Evolutionary conservation across 257 asterid genomes (phyloP).

Genomic region (Eustoma russellianum): DNA sequence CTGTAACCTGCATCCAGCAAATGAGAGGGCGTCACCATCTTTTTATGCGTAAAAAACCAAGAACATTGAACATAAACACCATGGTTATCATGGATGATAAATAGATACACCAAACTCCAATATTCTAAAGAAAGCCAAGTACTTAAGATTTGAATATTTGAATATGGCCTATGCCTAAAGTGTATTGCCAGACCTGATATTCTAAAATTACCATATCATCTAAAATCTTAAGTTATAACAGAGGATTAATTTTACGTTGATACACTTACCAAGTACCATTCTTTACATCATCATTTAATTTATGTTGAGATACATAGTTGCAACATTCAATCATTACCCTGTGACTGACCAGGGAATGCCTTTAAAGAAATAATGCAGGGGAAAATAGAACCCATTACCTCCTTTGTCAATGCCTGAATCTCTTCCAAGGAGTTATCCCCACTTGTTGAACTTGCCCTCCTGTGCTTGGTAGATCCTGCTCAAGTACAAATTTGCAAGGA

Average conservation of each 20-base stretch:
- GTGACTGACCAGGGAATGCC: background rate
- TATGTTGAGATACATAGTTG: background rate
- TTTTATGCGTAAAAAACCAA: background rate
- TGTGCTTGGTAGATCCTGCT: constrained; percentile 38
- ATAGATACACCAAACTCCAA: background rate
- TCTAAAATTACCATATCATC: background rate
- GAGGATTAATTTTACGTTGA: background rate
- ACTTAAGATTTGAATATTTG: background rate
- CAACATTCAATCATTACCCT: background rate
- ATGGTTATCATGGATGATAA: background rate
- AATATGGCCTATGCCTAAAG: background rate
- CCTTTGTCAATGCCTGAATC: constrained; percentile 46
- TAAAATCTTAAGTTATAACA: background rate
- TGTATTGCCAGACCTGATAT: background rate
- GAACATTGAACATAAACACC: constrained; percentile 3
- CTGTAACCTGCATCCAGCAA: constrained; percentile 40
- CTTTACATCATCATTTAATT: background rate
- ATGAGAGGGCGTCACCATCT: background rate
- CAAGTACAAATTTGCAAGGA: constrained; percentile 12
- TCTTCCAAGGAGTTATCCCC: constrained; percentile 34
- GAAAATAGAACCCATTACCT: constrained; percentile 34
- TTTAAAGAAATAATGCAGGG: background rate
- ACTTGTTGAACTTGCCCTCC: constrained; percentile 24
- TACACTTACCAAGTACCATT: no score
- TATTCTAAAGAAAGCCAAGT: background rate